phyloP scores from a whole-genome alignment of 768 basidiomycete species.

The Mycena floridula region DNA sequence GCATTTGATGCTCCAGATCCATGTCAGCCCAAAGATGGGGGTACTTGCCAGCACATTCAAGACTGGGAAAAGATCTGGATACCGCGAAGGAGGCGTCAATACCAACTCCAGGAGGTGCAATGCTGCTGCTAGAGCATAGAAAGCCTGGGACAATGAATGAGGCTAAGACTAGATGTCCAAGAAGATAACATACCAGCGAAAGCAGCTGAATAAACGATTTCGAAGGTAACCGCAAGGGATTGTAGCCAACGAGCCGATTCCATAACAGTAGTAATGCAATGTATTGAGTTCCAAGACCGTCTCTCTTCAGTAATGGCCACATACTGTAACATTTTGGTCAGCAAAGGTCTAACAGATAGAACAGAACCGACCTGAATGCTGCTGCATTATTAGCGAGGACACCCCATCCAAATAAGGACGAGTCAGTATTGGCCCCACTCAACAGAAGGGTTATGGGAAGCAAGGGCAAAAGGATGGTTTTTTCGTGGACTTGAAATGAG shows the following conservation, averaged over 20 bases:
- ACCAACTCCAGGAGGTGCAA: constrained; percentile 64
- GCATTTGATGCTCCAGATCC: constrained; percentile 86
- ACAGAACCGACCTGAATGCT: constrained; percentile 67
- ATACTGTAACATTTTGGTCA: constrained; percentile 47
- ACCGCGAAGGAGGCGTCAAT: constrained; percentile 60
- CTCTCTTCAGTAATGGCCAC: constrained; percentile 84
- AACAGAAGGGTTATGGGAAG: constrained; percentile 79
- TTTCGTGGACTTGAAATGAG: constrained; percentile 96
- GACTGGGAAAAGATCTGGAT: constrained; percentile 82
- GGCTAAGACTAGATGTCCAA: constrained; percentile 2
- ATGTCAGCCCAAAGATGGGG: constrained; percentile 74
- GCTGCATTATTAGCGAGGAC: constrained; percentile 77
- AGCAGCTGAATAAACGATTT: constrained; percentile 47
- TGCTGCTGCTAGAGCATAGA: constrained; percentile 46
- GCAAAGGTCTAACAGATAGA: constrained; percentile 3
- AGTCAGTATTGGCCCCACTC: constrained; percentile 44
- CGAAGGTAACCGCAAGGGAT: constrained; percentile 45
- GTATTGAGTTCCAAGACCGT: constrained; percentile 75
- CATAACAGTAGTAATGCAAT: constrained; percentile 62
- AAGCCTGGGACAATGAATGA: constrained; percentile 28
- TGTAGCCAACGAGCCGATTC: constrained; percentile 80
- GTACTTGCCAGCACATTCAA: constrained; percentile 80
- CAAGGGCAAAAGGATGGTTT: constrained; percentile 82
- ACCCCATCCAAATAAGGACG: constrained; percentile 63
- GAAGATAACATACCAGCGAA: constrained; percentile 39